A percentile compares a stretch with the other conserved stretches of the same genome.
These are phyloP conservation scores for Penicillium argentinense DNA, from an alignment of 495 filamentous ascomycete genomes.

Conservation along the genomic window DNA sequence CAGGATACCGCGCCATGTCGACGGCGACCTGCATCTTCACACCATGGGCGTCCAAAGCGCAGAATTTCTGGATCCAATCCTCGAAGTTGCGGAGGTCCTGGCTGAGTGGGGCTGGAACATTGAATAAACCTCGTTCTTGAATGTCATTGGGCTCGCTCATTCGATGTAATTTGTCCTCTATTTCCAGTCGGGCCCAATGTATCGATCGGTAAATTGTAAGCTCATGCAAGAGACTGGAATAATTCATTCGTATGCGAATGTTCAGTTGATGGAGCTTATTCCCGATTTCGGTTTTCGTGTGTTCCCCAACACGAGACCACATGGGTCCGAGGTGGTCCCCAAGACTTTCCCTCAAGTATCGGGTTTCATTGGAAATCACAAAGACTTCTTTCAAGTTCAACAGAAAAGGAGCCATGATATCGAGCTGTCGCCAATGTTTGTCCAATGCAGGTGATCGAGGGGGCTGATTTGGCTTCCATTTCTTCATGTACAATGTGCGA, in stretches of 20 bases:
- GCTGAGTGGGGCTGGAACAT: slow-evolving; percentile 21
- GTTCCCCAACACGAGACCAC: slow-evolving; percentile 5
- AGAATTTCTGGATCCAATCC: slow-evolving; percentile 8
- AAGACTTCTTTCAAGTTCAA: background rate
- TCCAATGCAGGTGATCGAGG: slow-evolving; percentile 11
- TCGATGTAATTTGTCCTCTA: slow-evolving; percentile 17
- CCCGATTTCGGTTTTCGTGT: background rate
- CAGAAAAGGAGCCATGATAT: slow-evolving; percentile 28
- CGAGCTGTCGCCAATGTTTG: slow-evolving; percentile 32
- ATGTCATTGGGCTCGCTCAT: slow-evolving; percentile 16
- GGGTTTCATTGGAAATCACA: slow-evolving; percentile 9
- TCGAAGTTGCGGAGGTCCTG: slow-evolving; percentile 17
- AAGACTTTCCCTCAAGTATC: slow-evolving; percentile 11
- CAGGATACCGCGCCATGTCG: too few species aligned
- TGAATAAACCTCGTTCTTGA: slow-evolving; percentile 19
- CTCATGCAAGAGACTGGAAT: background rate
- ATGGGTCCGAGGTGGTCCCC: slow-evolving; percentile 11
- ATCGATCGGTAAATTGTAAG: slow-evolving; percentile 8
- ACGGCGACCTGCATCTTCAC: too few species aligned
- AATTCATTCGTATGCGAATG: background rate
- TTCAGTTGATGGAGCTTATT: too few species aligned
- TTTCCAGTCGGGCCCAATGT: slow-evolving; percentile 28
- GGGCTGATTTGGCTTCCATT: slow-evolving; percentile 5
- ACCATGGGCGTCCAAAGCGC: too few species aligned
- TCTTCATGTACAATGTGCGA: slow-evolving; percentile 6